A percentile compares a stretch with the other conserved stretches of the same genome.
phyloP scores from a whole-genome alignment of 805 yeast genomes.

The Sugiyamaella valdiviana region DNA sequence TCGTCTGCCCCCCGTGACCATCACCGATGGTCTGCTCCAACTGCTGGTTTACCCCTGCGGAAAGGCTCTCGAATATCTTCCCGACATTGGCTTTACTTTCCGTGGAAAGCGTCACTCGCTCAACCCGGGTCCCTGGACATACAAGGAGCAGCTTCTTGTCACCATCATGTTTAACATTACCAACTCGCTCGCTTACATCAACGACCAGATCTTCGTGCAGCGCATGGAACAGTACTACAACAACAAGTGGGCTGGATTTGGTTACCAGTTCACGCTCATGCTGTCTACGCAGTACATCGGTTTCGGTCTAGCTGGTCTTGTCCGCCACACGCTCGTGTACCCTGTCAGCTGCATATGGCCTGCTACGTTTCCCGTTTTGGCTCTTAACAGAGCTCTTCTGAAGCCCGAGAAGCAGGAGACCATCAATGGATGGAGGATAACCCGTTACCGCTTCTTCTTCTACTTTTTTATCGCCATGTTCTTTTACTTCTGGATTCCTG shows the following conservation, averaged over 20 bases:
- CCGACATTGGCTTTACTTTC: conserved; percentile 39
- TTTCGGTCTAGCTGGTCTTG: conserved; percentile 50
- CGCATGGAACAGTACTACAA: conserved; percentile 21
- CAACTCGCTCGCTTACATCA: conserved; percentile 24
- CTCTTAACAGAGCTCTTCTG: conserved; percentile 44
- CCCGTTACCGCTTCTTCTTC: conserved; percentile 42
- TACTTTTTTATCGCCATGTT: conserved; percentile 36
- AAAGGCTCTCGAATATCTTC: conserved; percentile 28
- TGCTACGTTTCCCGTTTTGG: conserved; percentile 51
- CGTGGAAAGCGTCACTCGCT: conserved; percentile 39
- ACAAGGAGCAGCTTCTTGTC: conserved; percentile 61
- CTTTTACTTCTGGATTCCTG: conserved; percentile 54
- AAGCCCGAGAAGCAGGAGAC: conserved; percentile 20
- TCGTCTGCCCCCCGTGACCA: conserved; percentile 44
- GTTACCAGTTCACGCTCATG: conserved; percentile 41
- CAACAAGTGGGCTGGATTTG: conserved; percentile 32
- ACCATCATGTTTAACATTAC: conserved; percentile 34
- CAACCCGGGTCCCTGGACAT: conserved; percentile 61
- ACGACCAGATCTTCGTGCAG: conserved; percentile 20
- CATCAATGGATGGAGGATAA: conserved; percentile 50
- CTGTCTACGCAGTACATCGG: conserved; percentile 49
- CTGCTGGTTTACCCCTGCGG: conserved; percentile 53
- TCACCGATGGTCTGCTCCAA: conserved; percentile 40
- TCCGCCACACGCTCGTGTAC: conserved; percentile 42
- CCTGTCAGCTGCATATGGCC: conserved; percentile 44